Evolutionary conservation across 345 rosid species (phyloP).

Genomic region (rapeseed (Brassica napus)): Da-Ae NC_063438.1:27440501-27441000

Average conservation of each 20-base stretch:
- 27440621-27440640: not conserved
- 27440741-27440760: not conserved
- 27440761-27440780: not conserved
- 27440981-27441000: not conserved
- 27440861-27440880: conserved; percentile 4
- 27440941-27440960: conserved; percentile 17
- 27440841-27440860: not conserved
- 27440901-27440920: too few relatives aligned
- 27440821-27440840: not conserved
- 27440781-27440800: not conserved
- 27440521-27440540: too few relatives aligned
- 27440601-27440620: too few relatives aligned
- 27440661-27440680: not conserved
- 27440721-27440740: not conserved
- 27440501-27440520: too few relatives aligned
- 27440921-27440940: not conserved
- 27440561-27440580: too few relatives aligned
- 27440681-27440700: not conserved
- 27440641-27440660: not conserved
- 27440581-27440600: too few relatives aligned
- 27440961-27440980: conserved; percentile 11
- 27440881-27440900: conserved; percentile 7
- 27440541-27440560: too few relatives aligned
- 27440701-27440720: not conserved
- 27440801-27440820: not conserved